These are phyloP conservation scores for Takashimella koratensis DNA, from an alignment of 1,284 basidiomycete genomes.

Conservation along the genomic window DNA sequence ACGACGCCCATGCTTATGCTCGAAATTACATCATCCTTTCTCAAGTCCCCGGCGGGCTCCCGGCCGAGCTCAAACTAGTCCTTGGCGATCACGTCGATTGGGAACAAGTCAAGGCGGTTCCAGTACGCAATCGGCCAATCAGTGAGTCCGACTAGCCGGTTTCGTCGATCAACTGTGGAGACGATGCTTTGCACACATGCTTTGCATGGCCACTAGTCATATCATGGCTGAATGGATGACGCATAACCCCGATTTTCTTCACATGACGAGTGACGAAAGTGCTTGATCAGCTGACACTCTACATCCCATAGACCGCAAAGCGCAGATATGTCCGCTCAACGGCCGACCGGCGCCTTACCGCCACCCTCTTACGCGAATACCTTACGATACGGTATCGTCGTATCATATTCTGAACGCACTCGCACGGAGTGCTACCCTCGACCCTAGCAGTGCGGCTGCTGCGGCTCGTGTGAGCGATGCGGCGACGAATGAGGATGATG, in stretches of 20 bases:
- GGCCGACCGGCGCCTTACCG: conserved; percentile 52
- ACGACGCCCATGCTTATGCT: too few relatives aligned
- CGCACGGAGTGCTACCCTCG: neutral
- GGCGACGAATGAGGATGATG: neutral
- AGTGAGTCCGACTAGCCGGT: conserved; percentile 28
- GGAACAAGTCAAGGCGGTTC: conserved; percentile 46
- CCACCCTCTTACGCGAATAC: conserved; percentile 50
- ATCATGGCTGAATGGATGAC: too few relatives aligned
- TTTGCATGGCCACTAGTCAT: too few relatives aligned
- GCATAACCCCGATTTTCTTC: too few relatives aligned
- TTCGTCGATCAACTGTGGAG: conserved; percentile 7
- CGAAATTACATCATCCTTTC: conserved; percentile 51
- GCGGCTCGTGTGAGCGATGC: neutral
- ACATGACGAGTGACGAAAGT: too few relatives aligned
- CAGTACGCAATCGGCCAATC: conserved; percentile 47
- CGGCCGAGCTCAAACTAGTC: conserved; percentile 48
- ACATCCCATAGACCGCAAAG: conserved; percentile 39
- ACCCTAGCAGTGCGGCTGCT: neutral
- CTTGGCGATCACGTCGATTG: conserved; percentile 53
- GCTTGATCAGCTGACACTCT: too few relatives aligned
- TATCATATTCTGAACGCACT: conserved; percentile 45
- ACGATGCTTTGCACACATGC: too few relatives aligned
- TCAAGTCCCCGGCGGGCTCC: conserved; percentile 45
- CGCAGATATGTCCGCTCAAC: conserved; percentile 51
- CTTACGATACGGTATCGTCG: conserved; percentile 48